Evolutionary conservation across 495 filamentous ascomycete species (phyloP).

Genomic region (Hyaloscypha variabilis): DNA sequence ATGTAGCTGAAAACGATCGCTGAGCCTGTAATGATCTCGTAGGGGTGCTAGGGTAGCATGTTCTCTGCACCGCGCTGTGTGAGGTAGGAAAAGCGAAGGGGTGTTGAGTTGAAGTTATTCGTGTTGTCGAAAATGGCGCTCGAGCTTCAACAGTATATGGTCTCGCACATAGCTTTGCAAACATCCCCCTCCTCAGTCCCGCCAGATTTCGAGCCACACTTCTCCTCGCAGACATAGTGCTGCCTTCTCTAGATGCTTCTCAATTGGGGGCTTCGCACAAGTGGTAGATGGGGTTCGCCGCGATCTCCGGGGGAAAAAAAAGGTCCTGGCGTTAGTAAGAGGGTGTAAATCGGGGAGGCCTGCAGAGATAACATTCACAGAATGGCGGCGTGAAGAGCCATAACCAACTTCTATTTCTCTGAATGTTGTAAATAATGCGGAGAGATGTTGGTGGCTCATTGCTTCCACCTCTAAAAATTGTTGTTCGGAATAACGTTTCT

Average conservation of each 20-base stretch:
- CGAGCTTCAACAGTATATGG: neutral
- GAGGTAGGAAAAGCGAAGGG: neutral
- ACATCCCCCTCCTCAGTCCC: neutral
- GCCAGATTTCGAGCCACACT: neutral
- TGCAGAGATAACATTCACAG: neutral
- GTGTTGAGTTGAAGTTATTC: neutral
- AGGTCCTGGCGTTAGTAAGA: neutral
- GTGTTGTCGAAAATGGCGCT: neutral
- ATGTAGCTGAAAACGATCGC: slow-evolving; percentile 62
- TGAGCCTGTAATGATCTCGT: neutral
- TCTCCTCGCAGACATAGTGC: slow-evolving; percentile 11
- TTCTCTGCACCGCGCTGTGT: neutral
- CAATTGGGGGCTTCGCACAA: neutral
- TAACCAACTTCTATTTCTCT: slow-evolving; percentile 1
- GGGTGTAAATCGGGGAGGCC: neutral
- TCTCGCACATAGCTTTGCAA: slow-evolving; percentile 7
- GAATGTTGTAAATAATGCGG: slow-evolving; percentile 5
- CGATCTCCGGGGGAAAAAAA: neutral
- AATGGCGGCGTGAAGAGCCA: neutral
- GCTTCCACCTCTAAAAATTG: slow-evolving; percentile 17
- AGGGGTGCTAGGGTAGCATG: too few species aligned
- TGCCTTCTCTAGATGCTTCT: neutral
- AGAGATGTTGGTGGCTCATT: slow-evolving; percentile 3
- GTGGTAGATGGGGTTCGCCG: neutral
- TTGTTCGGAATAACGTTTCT: slow-evolving; percentile 12